Evolutionary conservation across 2,329 filamentous ascomycete species (phyloP).

Genomic region (Spiromastix sp.): DNA sequence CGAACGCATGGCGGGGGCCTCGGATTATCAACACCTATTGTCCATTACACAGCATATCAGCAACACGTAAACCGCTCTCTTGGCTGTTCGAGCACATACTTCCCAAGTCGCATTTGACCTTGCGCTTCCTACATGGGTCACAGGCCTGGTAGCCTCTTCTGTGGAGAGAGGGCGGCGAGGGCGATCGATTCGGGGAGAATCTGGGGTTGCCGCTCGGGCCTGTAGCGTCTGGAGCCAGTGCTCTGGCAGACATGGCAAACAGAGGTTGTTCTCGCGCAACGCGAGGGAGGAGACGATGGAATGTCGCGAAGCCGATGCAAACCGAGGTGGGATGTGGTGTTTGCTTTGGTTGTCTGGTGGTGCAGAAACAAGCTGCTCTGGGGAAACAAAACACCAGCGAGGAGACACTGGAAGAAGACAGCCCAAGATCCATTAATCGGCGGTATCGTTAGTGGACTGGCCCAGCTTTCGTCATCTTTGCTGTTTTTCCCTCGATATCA

Average conservation of each 20-base stretch:
- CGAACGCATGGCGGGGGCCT: conserved; percentile 88
- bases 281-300: neutral
- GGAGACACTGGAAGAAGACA: too few relatives aligned
- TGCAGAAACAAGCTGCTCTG: too few relatives aligned
- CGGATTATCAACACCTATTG: conserved; percentile 80
- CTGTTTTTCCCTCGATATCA: too few relatives aligned
- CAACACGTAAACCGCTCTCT: neutral
- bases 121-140: conserved; percentile 39
- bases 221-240: neutral
- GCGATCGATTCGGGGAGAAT: conserved; percentile 19
- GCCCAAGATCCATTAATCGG: too few relatives aligned
- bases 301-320: conserved; percentile 2
- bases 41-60: neutral
- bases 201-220: conserved; percentile 19
- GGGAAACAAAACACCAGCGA: too few relatives aligned
- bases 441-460: too few relatives aligned
- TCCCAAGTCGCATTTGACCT: conserved; percentile 40
- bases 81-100: conserved; percentile 23
- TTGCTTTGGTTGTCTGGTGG: too few relatives aligned
- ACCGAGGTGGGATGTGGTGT: too few relatives aligned
- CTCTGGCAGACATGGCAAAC: neutral
- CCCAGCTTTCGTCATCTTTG: too few relatives aligned
- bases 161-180: conserved; percentile 28
- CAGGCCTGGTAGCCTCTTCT: conserved; percentile 40
- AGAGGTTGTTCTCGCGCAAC: neutral